Evolutionary conservation across 495 filamentous ascomycete genomes (phyloP), one percentile per base, ranked within the genome.

Genomic region (Penicillium taxi): DNA sequence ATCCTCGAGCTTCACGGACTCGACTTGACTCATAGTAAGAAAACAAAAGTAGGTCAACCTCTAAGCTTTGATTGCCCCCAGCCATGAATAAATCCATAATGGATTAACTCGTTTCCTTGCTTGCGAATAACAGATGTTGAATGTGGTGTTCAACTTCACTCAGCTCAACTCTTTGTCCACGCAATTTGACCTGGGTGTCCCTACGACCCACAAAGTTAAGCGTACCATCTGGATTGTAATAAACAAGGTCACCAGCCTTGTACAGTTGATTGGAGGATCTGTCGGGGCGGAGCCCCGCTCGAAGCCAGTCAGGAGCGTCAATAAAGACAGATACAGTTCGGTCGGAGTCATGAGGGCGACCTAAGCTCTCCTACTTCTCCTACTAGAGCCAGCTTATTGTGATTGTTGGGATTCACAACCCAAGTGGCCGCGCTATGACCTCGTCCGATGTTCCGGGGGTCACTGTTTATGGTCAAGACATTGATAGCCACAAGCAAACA

Each of bases 321-420:
- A 37, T 4, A 9, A 31, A 37, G 2, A 16, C 35, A 11, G 19
- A n/a, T 0, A 2, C 4, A 13, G 24, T 38, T 4, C 5, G 8
- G 1, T 17, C 6, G 6, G 20, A 7, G 0, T 61, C 50, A 7
- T 69, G 58, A 9, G 73, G 52, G 35, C 77, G 77, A 0, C 68
- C 66, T 0, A 54, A 78, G 52, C 45, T 80, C 75, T 7, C 75
- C 75, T 4, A 70, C 51, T 3, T 53, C 45, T 3, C 75, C 75
- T 18, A 77, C 38, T 0, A 70, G 69, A 7, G 63, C 53, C 2
- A 80, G 59, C 23, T 70, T 38, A 26, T 70, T 59, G 33, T 72
- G 48, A 4, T 49, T 34, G 22, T 70, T 59, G 3, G 39, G 25
- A 26, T 47, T 4, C 0, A 16, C 9, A 0, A 51, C 39, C 48